Base-by-base conservation (phyloP, 129 eudicot genomes). In the Gnaphalium uliginosum region DNA sequence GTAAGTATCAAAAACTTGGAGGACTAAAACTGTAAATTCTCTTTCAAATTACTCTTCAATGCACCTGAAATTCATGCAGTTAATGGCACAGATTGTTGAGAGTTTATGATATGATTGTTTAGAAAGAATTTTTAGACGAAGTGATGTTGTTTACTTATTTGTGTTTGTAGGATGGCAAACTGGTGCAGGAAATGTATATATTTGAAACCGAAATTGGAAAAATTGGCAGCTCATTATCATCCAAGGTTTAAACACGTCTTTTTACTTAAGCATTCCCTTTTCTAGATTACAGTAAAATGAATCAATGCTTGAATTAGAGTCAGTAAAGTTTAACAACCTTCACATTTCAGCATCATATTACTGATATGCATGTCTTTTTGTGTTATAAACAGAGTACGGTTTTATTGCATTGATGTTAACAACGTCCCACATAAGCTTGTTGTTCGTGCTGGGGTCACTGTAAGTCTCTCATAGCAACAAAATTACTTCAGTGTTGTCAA, bases 161-260 rank as follows among this genome's bases (percentile, higher is more conserved):
- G 67, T 53, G 54, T 70, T 26, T 84, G 79, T 54, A 92, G 97
- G 97, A 85, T 84, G 89, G 96, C 97, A 73, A 89, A 62, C 68
- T 92, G 97, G 97, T 92, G 97, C 87, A 76, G 97, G 83, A 92
- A 92, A 84, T 92, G 97, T 66, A 87, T 92, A 81, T 89, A 85
- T 77, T 85, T 92, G 84, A 92, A 92, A 79, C 97, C 97, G 14
- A 92, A 89, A 73, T 33, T 92, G 84, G 97, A 92, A 87, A 92
- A 87, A 75, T 43, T 92, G 75, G 97, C 97, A 2, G 96, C 97
- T 71, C 75, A 82, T 37, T 92, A 83, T 76, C 73, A 77, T 71
- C 96, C 93, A 8, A 86, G 97, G 97, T 92, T 39, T 21, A 74
- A 57, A n/a, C 65, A 11, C 51, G 37, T 13, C 54, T 11, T 73